Evolutionary conservation across 768 basidiomycete species (phyloP), one percentile per base, ranked within the genome.

Genomic region (Suillus variegatus): DNA sequence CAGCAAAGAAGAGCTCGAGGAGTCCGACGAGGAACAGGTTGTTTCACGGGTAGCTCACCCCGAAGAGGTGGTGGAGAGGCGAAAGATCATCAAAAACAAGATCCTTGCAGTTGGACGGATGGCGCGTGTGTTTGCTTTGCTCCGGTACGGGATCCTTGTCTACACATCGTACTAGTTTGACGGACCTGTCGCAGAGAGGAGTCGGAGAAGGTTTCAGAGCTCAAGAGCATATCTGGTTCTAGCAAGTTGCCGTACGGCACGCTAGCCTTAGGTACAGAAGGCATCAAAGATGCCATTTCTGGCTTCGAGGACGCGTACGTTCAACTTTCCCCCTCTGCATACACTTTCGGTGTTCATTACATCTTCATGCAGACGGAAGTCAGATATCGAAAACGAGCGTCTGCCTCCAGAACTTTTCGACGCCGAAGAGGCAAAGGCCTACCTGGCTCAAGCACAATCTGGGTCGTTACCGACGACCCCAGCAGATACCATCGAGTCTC

Each of bases 351-450:
- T 22, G 7, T 52, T 38, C 20, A 25, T 40, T 5, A 22, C 38
- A 54, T 40, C 28, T 22, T n/a, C n/a, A 51, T 64, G 47, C 69
- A 96, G 95, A 49, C 94, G 95, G 66, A 96, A 95, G 81, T 94
- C 93, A 52, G 97, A 99, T 82, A 98, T 99, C 69, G 97, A 99
- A 79, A 99, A 99, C 79, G 97, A 99, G 78, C 91, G 95, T 41
- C 82, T 99, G n/a, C 97, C 97, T 3, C 97, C 97, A 2, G 95
- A 98, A 18, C 84, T 99, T 20, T 91, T 94, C 75, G 96, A 98
- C 72, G 90, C 88, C 7, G 75, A 76, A 65, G 88, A 91, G 77
- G 90, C 88, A 64, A 87, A 85, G 68, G 87, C 89, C 8, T 85
- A 88, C 67, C 72, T 92, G 64, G 68, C 73, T 58, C 75, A 74